Evolutionary conservation across 176 grass and related monocot genomes (phyloP), one percentile per base, ranked within the genome.

Genomic region (Phyllostachys edulis): DNA sequence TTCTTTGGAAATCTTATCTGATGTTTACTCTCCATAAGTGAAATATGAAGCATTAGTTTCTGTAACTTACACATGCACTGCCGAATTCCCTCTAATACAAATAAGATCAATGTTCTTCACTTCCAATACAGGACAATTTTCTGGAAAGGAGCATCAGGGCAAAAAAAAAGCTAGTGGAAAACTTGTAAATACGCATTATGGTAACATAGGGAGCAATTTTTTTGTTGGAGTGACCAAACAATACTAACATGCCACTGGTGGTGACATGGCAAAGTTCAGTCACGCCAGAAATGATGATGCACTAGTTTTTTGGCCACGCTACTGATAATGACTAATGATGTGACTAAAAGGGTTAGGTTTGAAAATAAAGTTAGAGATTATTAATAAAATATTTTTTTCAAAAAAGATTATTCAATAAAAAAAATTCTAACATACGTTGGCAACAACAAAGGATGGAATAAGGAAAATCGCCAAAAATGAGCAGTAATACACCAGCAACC

Each of bases 401-500:
- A 34, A 34, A 34, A 34, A 2, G 32, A 34, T 34, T 34, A 34
- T 34, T 34, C 2, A 2, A 1, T 34, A 2, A 2, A 34, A 34
- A 34, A 34, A 34, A 34, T 2, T 34, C 1, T 44, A 20, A 21
- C 50, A 40, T 26, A 69, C 3, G 9, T 49, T n/a, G 72, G 44
- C 38, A 42, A 37, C 26, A 14, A 63, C 13, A 46, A 34, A 2
- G 3, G 36, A 24, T 67, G 11, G 15, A 50, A 10, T 1, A 69
- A 80, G 10, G 8, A 13, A 75, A 80, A 24, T 50, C 11, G 16
- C 10, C 76, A 75, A 75, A 85, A 81, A 10, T 44, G 63, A 81
- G 57, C 56, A 49, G 37, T 26, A 62, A 82, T 46, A 76, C 38
- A 13, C 61, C 56, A 37, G 50, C 14, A 36, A 13, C 61, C 56